Percentiles rank a stretch among this genome's conserved stretches.
phyloP scores from a whole-genome alignment of 495 filamentous ascomycete genomes.

The Barbatosphaeria neglecta region DNA sequence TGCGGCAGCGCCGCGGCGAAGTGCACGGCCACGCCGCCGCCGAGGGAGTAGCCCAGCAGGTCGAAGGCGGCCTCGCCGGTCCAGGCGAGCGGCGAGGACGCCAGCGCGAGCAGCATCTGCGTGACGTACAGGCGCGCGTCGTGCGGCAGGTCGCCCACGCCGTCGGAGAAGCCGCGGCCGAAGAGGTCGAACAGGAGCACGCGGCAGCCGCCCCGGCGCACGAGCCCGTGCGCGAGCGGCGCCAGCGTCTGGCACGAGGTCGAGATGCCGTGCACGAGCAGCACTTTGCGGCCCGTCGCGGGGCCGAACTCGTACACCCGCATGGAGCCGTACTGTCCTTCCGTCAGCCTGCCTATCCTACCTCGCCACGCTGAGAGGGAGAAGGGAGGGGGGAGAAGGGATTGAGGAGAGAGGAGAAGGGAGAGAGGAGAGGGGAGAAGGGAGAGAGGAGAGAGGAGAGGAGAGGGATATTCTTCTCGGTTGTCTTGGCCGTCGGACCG shows the following conservation, averaged over 20 bases:
- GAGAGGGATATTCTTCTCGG: no score
- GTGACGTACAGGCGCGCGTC: conserved; percentile 62
- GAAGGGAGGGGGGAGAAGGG: not conserved
- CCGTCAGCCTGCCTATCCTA: conserved; percentile 1
- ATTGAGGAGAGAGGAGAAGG: not conserved
- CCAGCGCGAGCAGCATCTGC: conserved; percentile 60
- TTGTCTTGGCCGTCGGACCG: no score
- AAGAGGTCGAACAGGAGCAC: conserved; percentile 78
- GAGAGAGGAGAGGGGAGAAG: conserved; percentile 1
- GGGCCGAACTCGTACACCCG: conserved; percentile 87
- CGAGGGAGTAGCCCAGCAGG: conserved; percentile 74
- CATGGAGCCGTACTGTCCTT: conserved; percentile 59
- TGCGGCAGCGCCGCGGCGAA: conserved; percentile 63
- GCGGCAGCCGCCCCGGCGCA: conserved; percentile 56
- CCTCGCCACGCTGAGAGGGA: not conserved
- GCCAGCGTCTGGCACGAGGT: conserved; percentile 68
- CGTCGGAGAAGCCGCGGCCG: conserved; percentile 67
- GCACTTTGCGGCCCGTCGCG: conserved; percentile 62
- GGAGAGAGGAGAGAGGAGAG: no score
- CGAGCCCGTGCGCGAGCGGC: conserved; percentile 55
- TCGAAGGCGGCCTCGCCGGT: conserved; percentile 49
- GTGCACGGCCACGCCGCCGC: conserved; percentile 64
- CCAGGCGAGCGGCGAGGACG: conserved; percentile 62
- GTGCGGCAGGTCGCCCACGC: conserved; percentile 54
- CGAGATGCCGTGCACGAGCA: conserved; percentile 78